phyloP scores from a whole-genome alignment of 1,284 basidiomycete species.

The Fomitopsis palustris region DNA sequence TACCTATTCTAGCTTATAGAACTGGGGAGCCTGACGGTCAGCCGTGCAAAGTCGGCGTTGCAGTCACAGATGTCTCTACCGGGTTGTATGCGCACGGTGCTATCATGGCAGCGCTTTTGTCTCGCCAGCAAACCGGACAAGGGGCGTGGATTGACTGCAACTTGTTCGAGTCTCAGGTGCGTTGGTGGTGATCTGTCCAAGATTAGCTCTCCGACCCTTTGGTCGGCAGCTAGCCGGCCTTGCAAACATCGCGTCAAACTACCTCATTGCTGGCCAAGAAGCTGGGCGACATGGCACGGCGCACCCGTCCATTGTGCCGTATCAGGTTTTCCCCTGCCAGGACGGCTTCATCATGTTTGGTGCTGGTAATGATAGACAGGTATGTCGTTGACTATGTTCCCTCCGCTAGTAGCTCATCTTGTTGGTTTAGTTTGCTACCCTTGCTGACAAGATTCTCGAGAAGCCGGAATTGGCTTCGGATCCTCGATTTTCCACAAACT shows the following conservation, averaged over 20 bases:
- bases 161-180: constrained; percentile 81
- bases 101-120: constrained; percentile 87
- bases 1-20: constrained; percentile 32
- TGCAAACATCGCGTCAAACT: constrained; percentile 93
- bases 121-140: constrained; percentile 79
- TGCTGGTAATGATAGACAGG: constrained; percentile 89
- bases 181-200: constrained; percentile 13
- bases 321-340: constrained; percentile 87
- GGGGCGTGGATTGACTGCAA: constrained; percentile 92
- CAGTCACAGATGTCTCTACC: constrained; percentile 88
- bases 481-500: constrained; percentile 70
- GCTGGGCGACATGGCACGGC: constrained; percentile 88
- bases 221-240: constrained; percentile 80
- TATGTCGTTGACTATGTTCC: constrained; percentile 26
- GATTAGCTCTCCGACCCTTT: neutral
- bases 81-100: constrained; percentile 94
- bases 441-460: constrained; percentile 59
- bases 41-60: constrained; percentile 90
- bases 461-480: constrained; percentile 55
- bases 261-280: constrained; percentile 84
- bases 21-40: constrained; percentile 88
- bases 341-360: constrained; percentile 94
- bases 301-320: constrained; percentile 90
- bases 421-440: constrained; percentile 56
- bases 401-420: neutral